A percentile compares a stretch with the other conserved stretches of the same genome.
Evolutionary conservation across 78 protist genomes (phyloP).

Genomic region (Cavenderia fasciculata): DNA sequence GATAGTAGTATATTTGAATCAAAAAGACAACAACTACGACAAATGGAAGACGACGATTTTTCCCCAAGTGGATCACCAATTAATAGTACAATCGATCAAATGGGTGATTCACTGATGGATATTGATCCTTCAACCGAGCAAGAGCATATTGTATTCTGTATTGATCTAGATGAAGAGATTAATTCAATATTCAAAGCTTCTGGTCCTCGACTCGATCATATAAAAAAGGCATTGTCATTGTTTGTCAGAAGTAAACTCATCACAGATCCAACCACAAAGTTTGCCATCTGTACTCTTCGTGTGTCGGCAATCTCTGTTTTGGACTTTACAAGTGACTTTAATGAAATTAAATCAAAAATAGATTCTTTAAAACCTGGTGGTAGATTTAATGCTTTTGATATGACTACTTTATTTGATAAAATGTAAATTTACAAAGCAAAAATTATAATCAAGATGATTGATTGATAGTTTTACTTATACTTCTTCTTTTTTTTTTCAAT

Average conservation of each 20-base stretch:
- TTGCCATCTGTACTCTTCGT: conserved; percentile 48
- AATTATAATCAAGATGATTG: too few relatives aligned
- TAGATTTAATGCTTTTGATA: conserved; percentile 53
- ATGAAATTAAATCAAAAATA: conserved; percentile 38
- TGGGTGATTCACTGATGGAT: conserved; percentile 30
- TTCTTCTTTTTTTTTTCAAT: background rate
- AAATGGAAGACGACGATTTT: conserved; percentile 26
- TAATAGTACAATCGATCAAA: background rate
- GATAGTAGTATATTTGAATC: background rate
- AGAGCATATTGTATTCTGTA: conserved; percentile 65
- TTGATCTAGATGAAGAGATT: conserved; percentile 73
- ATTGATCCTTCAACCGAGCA: conserved; percentile 46
- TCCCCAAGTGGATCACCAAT: conserved; percentile 34
- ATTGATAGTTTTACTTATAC: background rate
- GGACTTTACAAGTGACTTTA: conserved; percentile 53
- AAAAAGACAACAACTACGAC: too few relatives aligned
- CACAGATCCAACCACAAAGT: conserved; percentile 51
- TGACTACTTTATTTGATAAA: conserved; percentile 71
- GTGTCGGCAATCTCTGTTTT: conserved; percentile 39
- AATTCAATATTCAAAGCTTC: conserved; percentile 31
- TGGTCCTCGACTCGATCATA: conserved; percentile 46
- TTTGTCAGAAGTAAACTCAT: conserved; percentile 27
- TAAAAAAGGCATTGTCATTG: conserved; percentile 47
- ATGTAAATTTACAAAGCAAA: conserved; percentile 12
- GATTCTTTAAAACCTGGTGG: conserved; percentile 43